These are phyloP conservation scores for Senecio squalidus DNA, from an alignment of 140 eudicot genomes.

Conservation along the genomic window DNA sequence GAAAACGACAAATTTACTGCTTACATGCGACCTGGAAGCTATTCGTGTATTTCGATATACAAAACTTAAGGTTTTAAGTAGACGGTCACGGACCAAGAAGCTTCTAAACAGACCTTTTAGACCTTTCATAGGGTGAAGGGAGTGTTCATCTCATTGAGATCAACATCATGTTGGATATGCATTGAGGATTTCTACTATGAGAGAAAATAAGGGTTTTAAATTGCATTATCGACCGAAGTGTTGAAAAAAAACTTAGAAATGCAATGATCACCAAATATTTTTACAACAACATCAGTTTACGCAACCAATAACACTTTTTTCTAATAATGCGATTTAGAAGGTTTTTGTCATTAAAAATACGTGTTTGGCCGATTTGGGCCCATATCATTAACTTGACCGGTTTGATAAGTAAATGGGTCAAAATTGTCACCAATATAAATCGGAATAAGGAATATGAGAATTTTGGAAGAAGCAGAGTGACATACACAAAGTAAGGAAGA, in stretches of 20 bases:
- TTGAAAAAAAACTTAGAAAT: slow-evolving; percentile 82
- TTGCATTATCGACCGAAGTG: slow-evolving; percentile 54
- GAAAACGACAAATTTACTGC: background rate
- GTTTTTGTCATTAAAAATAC: too few species aligned
- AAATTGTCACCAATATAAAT: background rate
- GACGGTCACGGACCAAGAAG: background rate
- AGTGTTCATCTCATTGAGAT: slow-evolving; percentile 9
- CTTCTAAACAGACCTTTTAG: slow-evolving; percentile 10
- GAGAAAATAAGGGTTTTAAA: slow-evolving; percentile 17
- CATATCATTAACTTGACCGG: background rate
- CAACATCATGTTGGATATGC: background rate
- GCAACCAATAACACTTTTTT: background rate
- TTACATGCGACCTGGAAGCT: slow-evolving; percentile 6
- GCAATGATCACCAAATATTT: slow-evolving; percentile 15
- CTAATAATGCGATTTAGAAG: background rate
- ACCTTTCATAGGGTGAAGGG: slow-evolving; percentile 4
- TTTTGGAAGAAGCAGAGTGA: background rate
- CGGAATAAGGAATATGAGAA: background rate
- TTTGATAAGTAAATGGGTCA: background rate
- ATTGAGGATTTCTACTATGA: background rate
- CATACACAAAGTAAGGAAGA: slow-evolving; percentile 79
- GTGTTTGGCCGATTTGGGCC: too few species aligned
- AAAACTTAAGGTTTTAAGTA: background rate
- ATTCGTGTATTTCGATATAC: background rate
- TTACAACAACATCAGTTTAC: background rate